phyloP scores from a whole-genome alignment of 2,329 filamentous ascomycete genomes.

The Colletotrichum echinochloae region DNA sequence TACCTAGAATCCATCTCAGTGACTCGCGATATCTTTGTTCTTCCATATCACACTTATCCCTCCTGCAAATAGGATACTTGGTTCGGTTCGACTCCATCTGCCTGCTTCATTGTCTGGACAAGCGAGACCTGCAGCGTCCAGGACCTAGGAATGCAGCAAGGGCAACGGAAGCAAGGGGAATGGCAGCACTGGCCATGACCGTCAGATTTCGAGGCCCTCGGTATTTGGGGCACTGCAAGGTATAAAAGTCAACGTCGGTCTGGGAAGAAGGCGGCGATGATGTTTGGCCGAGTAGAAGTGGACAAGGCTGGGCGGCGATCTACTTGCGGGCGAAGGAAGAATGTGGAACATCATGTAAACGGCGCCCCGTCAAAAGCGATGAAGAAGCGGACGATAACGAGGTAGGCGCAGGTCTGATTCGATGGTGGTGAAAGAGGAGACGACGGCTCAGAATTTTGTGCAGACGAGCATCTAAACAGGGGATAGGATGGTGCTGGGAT shows the following conservation, averaged over 20 bases:
- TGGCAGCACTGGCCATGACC: constrained; percentile 51
- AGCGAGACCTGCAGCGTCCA: constrained; percentile 47
- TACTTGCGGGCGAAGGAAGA: constrained; percentile 67
- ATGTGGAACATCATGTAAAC: constrained; percentile 59
- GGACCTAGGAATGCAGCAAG: constrained; percentile 44
- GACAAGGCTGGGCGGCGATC: constrained; percentile 56
- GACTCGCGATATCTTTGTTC: not conserved
- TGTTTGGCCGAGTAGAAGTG: constrained; percentile 58
- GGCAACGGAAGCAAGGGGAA: constrained; percentile 45
- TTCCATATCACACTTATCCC: not conserved
- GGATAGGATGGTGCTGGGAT: constrained; percentile 49
- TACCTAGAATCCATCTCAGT: not conserved
- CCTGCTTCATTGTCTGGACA: constrained; percentile 43
- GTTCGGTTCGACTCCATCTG: constrained; percentile 42
- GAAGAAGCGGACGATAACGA: constrained; percentile 58
- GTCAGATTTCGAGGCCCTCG: constrained; percentile 56
- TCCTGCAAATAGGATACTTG: constrained; percentile 38
- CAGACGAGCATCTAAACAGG: constrained; percentile 48
- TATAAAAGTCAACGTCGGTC: constrained; percentile 44
- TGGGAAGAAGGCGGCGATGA: constrained; percentile 53
- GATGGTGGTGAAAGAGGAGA: constrained; percentile 56
- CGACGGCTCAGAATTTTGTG: constrained; percentile 56
- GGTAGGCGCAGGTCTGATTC: constrained; percentile 55
- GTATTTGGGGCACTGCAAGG: constrained; percentile 50
- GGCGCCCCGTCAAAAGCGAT: constrained; percentile 52